Evolutionary conservation across 768 basidiomycete species (phyloP), one percentile per base, ranked within the genome.

Genomic region (Phanerochaete sordida): DNA sequence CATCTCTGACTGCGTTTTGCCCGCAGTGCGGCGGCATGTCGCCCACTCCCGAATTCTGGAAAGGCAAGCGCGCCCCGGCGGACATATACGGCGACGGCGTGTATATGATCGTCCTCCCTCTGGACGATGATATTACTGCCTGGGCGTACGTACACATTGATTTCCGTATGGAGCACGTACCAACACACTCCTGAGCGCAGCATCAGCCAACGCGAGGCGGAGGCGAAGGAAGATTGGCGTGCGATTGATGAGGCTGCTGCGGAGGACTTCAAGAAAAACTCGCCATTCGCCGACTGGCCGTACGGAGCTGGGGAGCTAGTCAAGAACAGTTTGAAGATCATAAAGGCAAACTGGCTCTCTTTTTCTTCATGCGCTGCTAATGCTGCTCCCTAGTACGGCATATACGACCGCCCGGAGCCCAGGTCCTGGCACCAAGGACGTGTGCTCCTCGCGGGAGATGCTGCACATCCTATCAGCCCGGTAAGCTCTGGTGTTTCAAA

Each of bases 381-480:
- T 21, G 5, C 11, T 11, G 7, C 15, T 21, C 19, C 12, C 16
- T 26, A 79, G 77, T 79, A 72, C 61, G 79, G 79, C 6, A 58
- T 79, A 48, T 81, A 81, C 62, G 78, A 79, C 62, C 75, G 79
- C n/a, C 75, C 76, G 6, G 75, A 76, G 48, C 64, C 79, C 24
- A 60, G 66, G 35, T 65, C 70, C 3, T 80, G 79, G 79, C 73
- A 78, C 64, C 70, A 73, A 45, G 76, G 76, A 24, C 71, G 79
- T 12, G 74, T 79, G 9, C 69, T 77, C 8, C 72, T 81, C 37
- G 67, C 78, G 9, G 79, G 79, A 6, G 79, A 80, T 64, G 78
- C 77, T 6, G 79, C 79, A 6, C 78, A 80, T 63, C 78, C 78
- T 3, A 80, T 79, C 3, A 77, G 75, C 60, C 79, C 79, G 0